Conservation (phyloP, 306 rosid species). For the Dicorynia guianensis region DNA sequence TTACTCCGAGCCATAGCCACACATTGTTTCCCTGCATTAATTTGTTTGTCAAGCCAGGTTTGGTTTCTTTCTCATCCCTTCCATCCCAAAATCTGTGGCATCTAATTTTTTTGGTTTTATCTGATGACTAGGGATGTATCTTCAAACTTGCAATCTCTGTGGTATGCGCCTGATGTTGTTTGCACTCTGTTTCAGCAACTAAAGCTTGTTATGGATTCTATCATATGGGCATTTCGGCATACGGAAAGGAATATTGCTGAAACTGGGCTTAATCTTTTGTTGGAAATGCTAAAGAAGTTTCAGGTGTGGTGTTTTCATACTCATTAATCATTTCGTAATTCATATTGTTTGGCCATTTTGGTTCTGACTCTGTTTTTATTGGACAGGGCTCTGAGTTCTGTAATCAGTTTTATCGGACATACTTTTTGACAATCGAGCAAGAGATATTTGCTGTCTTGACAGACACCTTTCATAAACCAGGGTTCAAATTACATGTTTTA, state of each 20-base stretch:
- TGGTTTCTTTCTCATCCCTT: constrained; percentile 35
- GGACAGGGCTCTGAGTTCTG: constrained; percentile 91
- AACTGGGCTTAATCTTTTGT: constrained; percentile 36
- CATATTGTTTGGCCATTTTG: neutral
- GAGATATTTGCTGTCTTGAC: constrained; percentile 95
- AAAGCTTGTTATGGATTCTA: constrained; percentile 98
- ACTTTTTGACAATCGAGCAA: constrained; percentile 83
- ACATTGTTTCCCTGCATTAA: constrained; percentile 90
- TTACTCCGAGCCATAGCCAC: constrained; percentile 95
- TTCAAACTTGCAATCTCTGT: constrained; percentile 17
- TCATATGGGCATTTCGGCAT: constrained; percentile 98
- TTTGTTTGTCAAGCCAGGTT: constrained; percentile 90
- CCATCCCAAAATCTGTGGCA: neutral
- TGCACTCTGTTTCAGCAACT: constrained; percentile 70
- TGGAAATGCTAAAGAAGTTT: constrained; percentile 39
- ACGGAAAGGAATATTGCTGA: constrained; percentile 63
- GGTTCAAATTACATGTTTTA: constrained; percentile 96
- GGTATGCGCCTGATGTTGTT: constrained; percentile 13
- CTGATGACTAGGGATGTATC: neutral
- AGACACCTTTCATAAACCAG: constrained; percentile 97
- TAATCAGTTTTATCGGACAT: constrained; percentile 85
- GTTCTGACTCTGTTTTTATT: constrained; percentile 36
- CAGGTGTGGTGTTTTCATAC: constrained; percentile 12
- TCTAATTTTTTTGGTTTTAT: neutral
- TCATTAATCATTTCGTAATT: neutral